Base-by-base conservation (phyloP, 768 basidiomycete genomes). In the Lentinula detonsa region DNA sequence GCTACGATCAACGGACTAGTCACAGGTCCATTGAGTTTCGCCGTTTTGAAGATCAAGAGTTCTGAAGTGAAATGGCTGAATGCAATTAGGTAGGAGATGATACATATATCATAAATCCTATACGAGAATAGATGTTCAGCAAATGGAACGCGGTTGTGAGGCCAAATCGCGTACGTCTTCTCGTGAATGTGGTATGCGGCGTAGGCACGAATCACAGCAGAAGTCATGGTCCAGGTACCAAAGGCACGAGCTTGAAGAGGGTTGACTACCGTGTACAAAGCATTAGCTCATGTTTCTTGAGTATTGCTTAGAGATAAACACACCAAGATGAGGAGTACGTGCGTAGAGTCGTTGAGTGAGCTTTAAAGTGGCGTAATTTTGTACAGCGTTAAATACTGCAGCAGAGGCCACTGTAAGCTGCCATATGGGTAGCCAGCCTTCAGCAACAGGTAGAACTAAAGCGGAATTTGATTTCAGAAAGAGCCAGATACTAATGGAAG, bases 1-100 rank as follows among this genome's bases (percentile, higher is more conserved):
- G 93, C 88, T 23, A 98, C 92, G 63, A 97, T 78, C 50, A 94
- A 76, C 0, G 95, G 91, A 61, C 85, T 85, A 42, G 93, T 65
- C 16, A 86, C 81, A 0, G 86, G 86, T 0, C 75, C 67, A 49
- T 79, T 80, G 52, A 91, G 63, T 52, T 79, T 86, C 40, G 88
- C 84, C 2, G 92, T 88, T 55, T 85, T 81, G 76, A 87, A 99
- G 63, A 97, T 83, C 68, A 94, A 73, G 43, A 91, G 69, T 75
- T 99, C 96, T 16, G 91, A 88, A 42, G 81, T 81, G 71, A 97
- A 98, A 75, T 99, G 96, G 4, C 81, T 83, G 69, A 93, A 90
- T 2, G 94, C 96, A 67, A 98, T 85, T 59, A 94, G 82, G 76
- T 96, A 98, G 40, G 92, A 89, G 68, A 88, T 76, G 62, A 97